These are phyloP conservation scores for Leccinum ochraceum DNA, from an alignment of 768 basidiomycete species.

Conservation along the genomic window DNA sequence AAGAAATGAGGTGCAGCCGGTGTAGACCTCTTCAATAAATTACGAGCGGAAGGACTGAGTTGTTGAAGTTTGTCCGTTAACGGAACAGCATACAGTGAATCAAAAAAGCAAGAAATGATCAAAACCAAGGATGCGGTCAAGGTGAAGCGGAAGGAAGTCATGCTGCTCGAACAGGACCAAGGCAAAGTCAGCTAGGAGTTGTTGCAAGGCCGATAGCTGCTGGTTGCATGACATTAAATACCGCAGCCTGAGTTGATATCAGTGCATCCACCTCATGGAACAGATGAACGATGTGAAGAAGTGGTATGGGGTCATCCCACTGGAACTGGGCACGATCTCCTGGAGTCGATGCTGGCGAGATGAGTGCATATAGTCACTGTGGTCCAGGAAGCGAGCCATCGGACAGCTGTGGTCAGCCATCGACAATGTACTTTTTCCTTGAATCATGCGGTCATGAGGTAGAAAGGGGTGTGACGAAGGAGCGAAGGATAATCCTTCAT, in stretches of 20 bases:
- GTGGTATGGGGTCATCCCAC: neutral
- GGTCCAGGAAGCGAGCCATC: constrained; percentile 3
- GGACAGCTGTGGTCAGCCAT: neutral
- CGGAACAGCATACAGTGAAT: constrained; percentile 15
- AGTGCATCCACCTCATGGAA: constrained; percentile 6
- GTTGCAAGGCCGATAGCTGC: neutral
- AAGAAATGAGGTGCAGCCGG: constrained; percentile 52
- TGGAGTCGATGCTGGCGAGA: neutral
- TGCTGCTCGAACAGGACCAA: neutral
- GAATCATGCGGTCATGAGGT: neutral
- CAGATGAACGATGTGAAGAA: constrained; percentile 8
- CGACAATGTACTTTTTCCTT: neutral
- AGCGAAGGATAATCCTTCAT: neutral
- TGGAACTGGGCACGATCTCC: constrained; percentile 1
- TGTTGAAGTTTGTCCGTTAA: constrained; percentile 24
- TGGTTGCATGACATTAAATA: constrained; percentile 21
- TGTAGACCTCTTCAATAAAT: constrained; percentile 21
- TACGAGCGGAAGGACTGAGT: constrained; percentile 25
- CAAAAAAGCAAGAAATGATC: constrained; percentile 10
- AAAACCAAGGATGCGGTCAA: constrained; percentile 4
- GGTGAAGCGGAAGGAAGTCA: constrained; percentile 16
- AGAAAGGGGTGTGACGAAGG: neutral
- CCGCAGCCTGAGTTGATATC: neutral
- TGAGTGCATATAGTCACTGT: constrained; percentile 4
- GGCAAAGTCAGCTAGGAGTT: neutral